Percentiles rank a stretch among this genome's conserved stretches.
phyloP scores from a whole-genome alignment of 2,329 filamentous ascomycete genomes.

The Colletotrichum phormii region DNA sequence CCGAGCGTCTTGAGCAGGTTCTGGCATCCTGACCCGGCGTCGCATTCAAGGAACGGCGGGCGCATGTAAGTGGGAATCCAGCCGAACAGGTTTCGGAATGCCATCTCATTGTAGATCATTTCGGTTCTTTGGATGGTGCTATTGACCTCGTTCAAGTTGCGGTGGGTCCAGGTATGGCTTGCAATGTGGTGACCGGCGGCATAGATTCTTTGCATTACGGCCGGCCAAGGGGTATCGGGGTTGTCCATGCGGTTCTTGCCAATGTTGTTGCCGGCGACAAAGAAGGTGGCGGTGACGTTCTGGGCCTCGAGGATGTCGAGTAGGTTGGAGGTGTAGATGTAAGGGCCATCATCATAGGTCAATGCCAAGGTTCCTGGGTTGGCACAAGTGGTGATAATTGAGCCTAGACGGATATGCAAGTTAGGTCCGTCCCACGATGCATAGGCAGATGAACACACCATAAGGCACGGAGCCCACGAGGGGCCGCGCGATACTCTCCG shows the following conservation, averaged over 20 bases:
- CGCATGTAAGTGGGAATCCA: slow-evolving; percentile 58
- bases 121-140: slow-evolving; percentile 41
- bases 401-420: slow-evolving; percentile 40
- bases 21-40: slow-evolving; percentile 32
- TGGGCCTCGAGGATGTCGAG: slow-evolving; percentile 51
- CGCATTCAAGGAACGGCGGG: slow-evolving; percentile 50
- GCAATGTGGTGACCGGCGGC: slow-evolving; percentile 58
- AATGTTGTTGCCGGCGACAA: slow-evolving; percentile 55
- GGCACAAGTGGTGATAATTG: slow-evolving; percentile 50
- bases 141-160: slow-evolving; percentile 42
- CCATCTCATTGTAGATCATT: slow-evolving; percentile 46
- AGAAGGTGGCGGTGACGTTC: slow-evolving; percentile 53
- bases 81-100: slow-evolving; percentile 52
- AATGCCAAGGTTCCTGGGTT: slow-evolving; percentile 53
- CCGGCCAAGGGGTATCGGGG: slow-evolving; percentile 46
- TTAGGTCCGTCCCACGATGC: slow-evolving; percentile 38
- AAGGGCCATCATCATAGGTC: slow-evolving; percentile 62
- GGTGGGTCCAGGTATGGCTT: slow-evolving; percentile 55
- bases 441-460: slow-evolving; percentile 45
- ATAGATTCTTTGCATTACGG: slow-evolving; percentile 54
- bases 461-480: slow-evolving; percentile 50
- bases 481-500: slow-evolving; percentile 46
- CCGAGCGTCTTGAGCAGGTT: slow-evolving; percentile 50
- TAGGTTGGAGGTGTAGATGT: slow-evolving; percentile 53
- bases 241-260: slow-evolving; percentile 56